Base-by-base conservation (phyloP, 306 rosid species). In the Sesbania bispinosa region DNA sequence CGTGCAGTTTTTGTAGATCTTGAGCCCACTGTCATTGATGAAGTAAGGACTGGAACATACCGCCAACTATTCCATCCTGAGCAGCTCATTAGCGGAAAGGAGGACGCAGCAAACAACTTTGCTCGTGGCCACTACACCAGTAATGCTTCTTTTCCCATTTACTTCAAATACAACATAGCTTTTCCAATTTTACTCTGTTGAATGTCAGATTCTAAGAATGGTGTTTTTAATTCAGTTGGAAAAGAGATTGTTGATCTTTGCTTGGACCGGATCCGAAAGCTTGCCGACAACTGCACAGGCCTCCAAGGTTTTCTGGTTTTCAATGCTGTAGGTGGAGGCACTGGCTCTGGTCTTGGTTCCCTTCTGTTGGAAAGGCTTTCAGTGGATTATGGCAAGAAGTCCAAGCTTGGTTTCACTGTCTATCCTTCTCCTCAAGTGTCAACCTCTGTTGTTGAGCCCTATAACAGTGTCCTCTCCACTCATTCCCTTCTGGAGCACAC, bases 121-220 rank as follows among this genome's bases (percentile, higher is more conserved):
- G 96, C 96, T 64, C 91, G 93, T 14, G 93, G 93, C 74, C 96
- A 90, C 65, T 90, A 90, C 73, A 90, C 96, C 48, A 86, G 96
- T 89, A 81, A 85, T 10, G 16, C 2, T 38, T n/a, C n/a, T n/a
- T n/a, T 38, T 21, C 21, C n/a, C n/a, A n/a, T n/a, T n/a, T n/a
- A n/a, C n/a, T n/a, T n/a, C n/a, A n/a, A n/a, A n/a, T n/a, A n/a
- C n/a, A n/a, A 36, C 47, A 10, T n/a, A n/a, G 0, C 2, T 11
- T 47, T 43, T 26, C 38, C 42, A 23, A 39, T 42, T 42, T n/a
- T n/a, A n/a, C n/a, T n/a, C n/a, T n/a, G n/a, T n/a, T n/a, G n/a
- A n/a, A n/a, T n/a, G n/a, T n/a, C n/a, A n/a, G n/a, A n/a, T n/a
- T n/a, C n/a, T n/a, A n/a, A n/a, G n/a, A n/a, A 29, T 20, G 27